Conservation (phyloP, 2,329 filamentous ascomycete species). For the Alternaria sp. region DNA sequence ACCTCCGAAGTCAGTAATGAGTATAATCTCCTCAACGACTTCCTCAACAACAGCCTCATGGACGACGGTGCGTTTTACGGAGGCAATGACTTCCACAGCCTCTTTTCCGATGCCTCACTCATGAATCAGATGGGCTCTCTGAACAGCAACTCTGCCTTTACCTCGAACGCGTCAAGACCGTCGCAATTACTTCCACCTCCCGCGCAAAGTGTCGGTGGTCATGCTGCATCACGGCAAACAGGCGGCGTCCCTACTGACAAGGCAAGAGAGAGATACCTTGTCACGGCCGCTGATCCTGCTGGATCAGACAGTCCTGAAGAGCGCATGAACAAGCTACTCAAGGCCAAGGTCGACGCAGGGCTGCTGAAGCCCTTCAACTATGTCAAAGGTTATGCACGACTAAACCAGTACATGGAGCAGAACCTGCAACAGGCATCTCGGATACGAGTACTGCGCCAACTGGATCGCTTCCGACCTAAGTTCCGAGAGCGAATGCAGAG, state of each 20-base stretch:
- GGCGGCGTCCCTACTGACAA: conserved; percentile 71
- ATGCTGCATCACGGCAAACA: conserved; percentile 65
- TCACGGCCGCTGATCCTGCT: conserved; percentile 93
- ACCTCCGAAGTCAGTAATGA: conserved; percentile 94
- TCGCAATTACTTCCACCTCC: conserved; percentile 49
- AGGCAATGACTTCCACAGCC: conserved; percentile 54
- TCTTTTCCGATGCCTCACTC: conserved; percentile 66
- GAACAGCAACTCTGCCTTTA: conserved; percentile 38
- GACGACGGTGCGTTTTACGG: conserved; percentile 65
- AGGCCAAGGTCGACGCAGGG: conserved; percentile 95
- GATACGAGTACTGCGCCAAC: conserved; percentile 87
- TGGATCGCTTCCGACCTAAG: conserved; percentile 92
- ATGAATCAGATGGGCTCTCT: conserved; percentile 53
- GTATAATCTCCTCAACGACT: conserved; percentile 96
- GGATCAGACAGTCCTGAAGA: conserved; percentile 86
- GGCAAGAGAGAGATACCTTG: conserved; percentile 86
- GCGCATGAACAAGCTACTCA: conserved; percentile 91
- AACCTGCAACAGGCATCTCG: conserved; percentile 83
- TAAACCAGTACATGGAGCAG: conserved; percentile 90
- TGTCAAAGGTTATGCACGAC: conserved; percentile 89
- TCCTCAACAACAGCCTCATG: conserved; percentile 87
- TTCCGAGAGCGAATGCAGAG: conserved; percentile 94
- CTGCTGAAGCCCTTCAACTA: conserved; percentile 98
- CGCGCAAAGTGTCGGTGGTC: conserved; percentile 55
- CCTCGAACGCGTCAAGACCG: conserved; percentile 56